phyloP scores from a whole-genome alignment of 306 rosid species.

The Acmispon strigosus region DNA sequence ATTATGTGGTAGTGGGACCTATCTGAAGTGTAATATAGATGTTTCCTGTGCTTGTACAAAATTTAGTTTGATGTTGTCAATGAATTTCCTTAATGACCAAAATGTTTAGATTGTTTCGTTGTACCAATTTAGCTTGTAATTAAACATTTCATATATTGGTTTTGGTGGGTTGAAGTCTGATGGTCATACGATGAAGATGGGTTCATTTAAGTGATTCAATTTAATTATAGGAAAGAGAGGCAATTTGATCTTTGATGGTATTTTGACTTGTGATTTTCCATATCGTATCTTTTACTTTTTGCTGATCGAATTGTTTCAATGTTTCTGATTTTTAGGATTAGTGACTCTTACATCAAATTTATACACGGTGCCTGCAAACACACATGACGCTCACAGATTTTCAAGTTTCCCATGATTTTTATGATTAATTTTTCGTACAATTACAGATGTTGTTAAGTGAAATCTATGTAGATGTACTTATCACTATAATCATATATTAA shows the following conservation, averaged over 20 bases:
- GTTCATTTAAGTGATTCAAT: not conserved
- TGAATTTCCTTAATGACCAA: not conserved
- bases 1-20: not conserved
- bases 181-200: slow-evolving; percentile 6
- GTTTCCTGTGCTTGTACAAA: not conserved
- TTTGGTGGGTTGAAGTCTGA: not conserved
- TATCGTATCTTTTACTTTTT: not conserved
- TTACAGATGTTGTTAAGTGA: not conserved
- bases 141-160: not conserved
- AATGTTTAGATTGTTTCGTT: not conserved
- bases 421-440: not conserved
- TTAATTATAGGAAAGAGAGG: not conserved
- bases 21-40: not conserved
- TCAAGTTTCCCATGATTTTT: not conserved
- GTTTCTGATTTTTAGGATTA: not conserved
- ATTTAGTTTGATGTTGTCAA: not conserved
- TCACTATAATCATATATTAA: not conserved
- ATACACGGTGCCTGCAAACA: not conserved
- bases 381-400: not conserved
- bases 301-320: slow-evolving; percentile 4
- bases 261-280: not conserved
- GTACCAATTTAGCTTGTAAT: not conserved
- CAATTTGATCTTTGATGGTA: not conserved
- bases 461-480: not conserved
- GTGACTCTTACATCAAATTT: not conserved